These are phyloP conservation scores for Rhizopus microsporus DNA, from an alignment of 371 early-diverging fungal genomes.

Conservation along the genomic window DNA sequence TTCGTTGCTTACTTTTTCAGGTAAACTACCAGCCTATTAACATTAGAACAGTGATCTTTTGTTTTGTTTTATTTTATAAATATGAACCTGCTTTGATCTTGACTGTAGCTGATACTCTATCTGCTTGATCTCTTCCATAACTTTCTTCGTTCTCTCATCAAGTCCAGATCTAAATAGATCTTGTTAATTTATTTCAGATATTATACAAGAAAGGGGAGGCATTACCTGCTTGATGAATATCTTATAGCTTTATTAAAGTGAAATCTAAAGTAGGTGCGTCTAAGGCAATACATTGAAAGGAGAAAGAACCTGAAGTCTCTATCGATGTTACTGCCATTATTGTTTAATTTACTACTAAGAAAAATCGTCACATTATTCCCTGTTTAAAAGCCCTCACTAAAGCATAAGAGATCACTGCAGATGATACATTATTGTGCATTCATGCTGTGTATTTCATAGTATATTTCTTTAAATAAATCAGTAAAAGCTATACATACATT, in stretches of 20 bases:
- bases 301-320: too few species aligned
- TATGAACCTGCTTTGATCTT: constrained; percentile 20
- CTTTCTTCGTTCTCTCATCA: constrained; percentile 33
- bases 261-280: constrained; percentile 1
- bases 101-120: constrained; percentile 34
- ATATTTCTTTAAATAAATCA: too few species aligned
- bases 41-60: not conserved
- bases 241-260: constrained; percentile 2
- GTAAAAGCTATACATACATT: too few species aligned
- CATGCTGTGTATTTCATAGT: too few species aligned
- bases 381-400: too few species aligned
- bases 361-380: not conserved
- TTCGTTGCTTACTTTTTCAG: constrained; percentile 26
- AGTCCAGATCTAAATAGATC: constrained; percentile 11
- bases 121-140: constrained; percentile 34
- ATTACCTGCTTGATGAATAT: constrained; percentile 16
- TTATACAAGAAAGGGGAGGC: not conserved
- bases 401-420: too few species aligned
- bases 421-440: too few species aligned
- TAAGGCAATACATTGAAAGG: not conserved
- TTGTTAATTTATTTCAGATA: not conserved
- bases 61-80: not conserved
- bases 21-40: constrained; percentile 8
- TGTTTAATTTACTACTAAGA: too few species aligned
- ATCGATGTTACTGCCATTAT: too few species aligned